Conservation (phyloP, 2,329 filamentous ascomycete genomes). For the Hymenoscyphus scutula region DNA sequence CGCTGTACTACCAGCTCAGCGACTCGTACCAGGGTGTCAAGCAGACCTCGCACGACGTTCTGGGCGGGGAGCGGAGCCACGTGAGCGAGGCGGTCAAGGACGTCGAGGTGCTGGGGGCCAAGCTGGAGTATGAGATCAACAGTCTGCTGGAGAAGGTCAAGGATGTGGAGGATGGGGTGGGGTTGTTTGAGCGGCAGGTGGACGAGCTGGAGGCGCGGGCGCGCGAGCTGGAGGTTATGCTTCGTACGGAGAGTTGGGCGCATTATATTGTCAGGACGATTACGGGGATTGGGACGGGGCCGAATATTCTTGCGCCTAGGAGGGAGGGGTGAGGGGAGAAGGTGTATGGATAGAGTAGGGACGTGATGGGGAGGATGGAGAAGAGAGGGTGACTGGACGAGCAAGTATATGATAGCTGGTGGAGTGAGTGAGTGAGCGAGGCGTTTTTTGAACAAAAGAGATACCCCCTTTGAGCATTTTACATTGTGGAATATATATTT, state of each 20-base stretch:
- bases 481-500: conserved; percentile 12
- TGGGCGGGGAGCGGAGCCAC: conserved; percentile 65
- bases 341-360: neutral
- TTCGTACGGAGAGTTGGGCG: conserved; percentile 35
- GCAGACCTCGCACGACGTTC: conserved; percentile 63
- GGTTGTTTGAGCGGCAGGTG: conserved; percentile 77
- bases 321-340: neutral
- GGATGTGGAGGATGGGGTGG: conserved; percentile 81
- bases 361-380: neutral
- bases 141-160: conserved; percentile 75
- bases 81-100: conserved; percentile 73
- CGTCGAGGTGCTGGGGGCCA: conserved; percentile 76
- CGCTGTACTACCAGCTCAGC: conserved; percentile 66
- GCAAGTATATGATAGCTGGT: conserved; percentile 19
- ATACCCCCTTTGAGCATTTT: conserved; percentile 34
- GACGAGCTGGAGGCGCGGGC: conserved; percentile 65
- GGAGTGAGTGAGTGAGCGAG: conserved; percentile 20
- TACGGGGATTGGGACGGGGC: conserved; percentile 35
- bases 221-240: conserved; percentile 53
- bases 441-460: conserved; percentile 25
- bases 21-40: conserved; percentile 68
- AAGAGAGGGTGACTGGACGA: conserved; percentile 7
- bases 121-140: conserved; percentile 88
- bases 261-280: conserved; percentile 36
- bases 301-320: conserved; percentile 28